phyloP scores from a whole-genome alignment of 345 rosid species.

The Rhodamnia rubescens region DNA sequence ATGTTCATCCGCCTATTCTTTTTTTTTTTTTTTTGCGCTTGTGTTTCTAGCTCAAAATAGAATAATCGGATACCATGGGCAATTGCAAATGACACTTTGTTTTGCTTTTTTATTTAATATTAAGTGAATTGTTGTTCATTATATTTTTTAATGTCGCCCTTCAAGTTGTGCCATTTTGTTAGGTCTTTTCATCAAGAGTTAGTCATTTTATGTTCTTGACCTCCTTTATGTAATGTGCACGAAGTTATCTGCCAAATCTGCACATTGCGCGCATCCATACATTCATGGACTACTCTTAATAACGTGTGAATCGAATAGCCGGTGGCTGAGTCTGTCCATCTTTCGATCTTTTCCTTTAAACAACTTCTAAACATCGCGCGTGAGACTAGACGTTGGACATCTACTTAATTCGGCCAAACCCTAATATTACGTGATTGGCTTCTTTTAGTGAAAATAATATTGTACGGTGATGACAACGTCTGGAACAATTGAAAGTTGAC shows the following conservation, averaged over 20 bases:
- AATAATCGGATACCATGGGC: not conserved
- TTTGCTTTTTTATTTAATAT: not conserved
- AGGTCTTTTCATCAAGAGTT: not conserved
- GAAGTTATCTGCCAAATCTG: too few relatives aligned
- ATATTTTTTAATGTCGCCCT: not conserved
- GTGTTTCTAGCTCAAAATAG: not conserved
- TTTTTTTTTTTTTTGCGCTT: too few relatives aligned
- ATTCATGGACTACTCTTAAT: not conserved
- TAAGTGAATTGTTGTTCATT: not conserved
- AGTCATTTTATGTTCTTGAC: not conserved
- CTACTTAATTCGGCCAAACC: not conserved
- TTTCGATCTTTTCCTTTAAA: not conserved
- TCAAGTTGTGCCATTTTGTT: not conserved
- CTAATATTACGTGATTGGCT: not conserved
- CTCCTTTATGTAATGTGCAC: not conserved
- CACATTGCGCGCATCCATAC: not conserved
- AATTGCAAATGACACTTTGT: not conserved
- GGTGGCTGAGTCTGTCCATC: not conserved
- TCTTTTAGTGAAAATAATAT: not conserved
- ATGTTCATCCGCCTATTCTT: not conserved
- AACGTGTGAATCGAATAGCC: not conserved
- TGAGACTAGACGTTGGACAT: not conserved
- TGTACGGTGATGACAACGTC: rapidly evolving
- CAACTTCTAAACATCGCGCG: too few relatives aligned
- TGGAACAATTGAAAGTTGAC: not conserved